Evolutionary conservation across 1,284 basidiomycete genomes (phyloP), one percentile per base, ranked within the genome.

Genomic region (Schizopora paradoxa): DNA sequence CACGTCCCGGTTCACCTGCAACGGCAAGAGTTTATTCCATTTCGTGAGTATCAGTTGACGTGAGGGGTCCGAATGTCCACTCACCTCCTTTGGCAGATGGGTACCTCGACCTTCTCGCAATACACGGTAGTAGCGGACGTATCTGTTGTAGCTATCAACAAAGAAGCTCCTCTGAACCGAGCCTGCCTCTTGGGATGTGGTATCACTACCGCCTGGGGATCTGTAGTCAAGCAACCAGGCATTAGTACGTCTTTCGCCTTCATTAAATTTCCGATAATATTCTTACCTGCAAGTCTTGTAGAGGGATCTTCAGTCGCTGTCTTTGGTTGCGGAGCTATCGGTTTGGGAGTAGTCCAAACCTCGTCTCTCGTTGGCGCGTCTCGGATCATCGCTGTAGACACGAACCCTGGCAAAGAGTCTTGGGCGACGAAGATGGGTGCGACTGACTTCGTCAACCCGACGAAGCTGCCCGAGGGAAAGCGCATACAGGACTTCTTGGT

Each of bases 91-190:
- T 16, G 16, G 32, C 52, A 94, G 91, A 99, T 99, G 96, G 95
- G 95, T 38, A 91, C 87, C 18, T 97, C 94, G 36, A 96, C 95
- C 4, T 99, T 99, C 72, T 94, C 92, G 19, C 94, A 99, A 66
- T 99, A 99, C 74, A 99, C 96, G 8, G 96, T 99, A 47, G 93
- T 99, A 4, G 91, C 92, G 41, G 91, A 99, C 60, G 93, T 93
- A 52, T 98, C 94, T 26, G 89, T 99, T 18, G 95, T 99, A 33
- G 82, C 90, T 19, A 83, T 99, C 52, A 82, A 87, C 68, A 74
- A 81, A 52, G 73, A 80, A 56, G 96, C 95, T 1, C 89, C 91
- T 7, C 78, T 98, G 25, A 87, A 98, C 43, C 96, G 93, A 63
- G 89, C 93, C 18, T 99, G 96, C 67, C 74, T 99, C 43, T 77